phyloP scores from a whole-genome alignment of 2,329 filamentous ascomycete genomes.

The Fusarium anthophilum region DNA sequence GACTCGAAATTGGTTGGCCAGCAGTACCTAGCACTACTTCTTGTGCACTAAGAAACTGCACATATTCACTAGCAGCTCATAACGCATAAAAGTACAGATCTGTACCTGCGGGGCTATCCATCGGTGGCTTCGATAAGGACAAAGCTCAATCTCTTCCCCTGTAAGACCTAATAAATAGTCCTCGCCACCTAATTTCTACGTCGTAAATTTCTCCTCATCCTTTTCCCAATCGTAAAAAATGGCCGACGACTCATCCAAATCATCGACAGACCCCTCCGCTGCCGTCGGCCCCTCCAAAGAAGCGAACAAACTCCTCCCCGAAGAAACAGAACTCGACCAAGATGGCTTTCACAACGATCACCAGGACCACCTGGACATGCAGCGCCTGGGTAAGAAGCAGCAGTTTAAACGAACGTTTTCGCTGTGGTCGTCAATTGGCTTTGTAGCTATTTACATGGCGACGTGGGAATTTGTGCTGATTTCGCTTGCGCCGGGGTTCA shows the following conservation, averaged over 20 bases:
- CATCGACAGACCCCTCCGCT: not conserved
- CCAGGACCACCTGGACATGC: constrained; percentile 23
- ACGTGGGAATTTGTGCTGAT: constrained; percentile 30
- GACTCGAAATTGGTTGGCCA: not conserved
- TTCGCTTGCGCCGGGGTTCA: constrained; percentile 18
- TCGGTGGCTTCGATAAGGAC: not conserved
- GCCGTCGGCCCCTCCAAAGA: not conserved
- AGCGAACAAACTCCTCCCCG: not conserved
- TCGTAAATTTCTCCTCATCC: not conserved
- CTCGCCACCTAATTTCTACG: not conserved
- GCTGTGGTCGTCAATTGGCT: constrained; percentile 26
- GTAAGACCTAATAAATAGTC: not conserved
- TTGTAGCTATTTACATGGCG: constrained; percentile 28
- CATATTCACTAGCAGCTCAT: accelerated
- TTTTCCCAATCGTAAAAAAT: not conserved
- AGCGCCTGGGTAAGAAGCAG: constrained; percentile 25
- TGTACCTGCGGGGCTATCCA: not conserved
- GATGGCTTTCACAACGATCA: constrained; percentile 23
- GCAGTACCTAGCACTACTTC: accelerated
- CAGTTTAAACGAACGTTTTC: constrained; percentile 24
- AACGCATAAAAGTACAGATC: not conserved
- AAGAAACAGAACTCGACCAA: constrained; percentile 1
- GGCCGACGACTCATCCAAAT: constrained; percentile 2
- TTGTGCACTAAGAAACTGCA: accelerated
- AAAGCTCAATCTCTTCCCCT: not conserved